Evolutionary conservation across 768 basidiomycete genomes (phyloP).

Genomic region (Leccinum boreale): DNA sequence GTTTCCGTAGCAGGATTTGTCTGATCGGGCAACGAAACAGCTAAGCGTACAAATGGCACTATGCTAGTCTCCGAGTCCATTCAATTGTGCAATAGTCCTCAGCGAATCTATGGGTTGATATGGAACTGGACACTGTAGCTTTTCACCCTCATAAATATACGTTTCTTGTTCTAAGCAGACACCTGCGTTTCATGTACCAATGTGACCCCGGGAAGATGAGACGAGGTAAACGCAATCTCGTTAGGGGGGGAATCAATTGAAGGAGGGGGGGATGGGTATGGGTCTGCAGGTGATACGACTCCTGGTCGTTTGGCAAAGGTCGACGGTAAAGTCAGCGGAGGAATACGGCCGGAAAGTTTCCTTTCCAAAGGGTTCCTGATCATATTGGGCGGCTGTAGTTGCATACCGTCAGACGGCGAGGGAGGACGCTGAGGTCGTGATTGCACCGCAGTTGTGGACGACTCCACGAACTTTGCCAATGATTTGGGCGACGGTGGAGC

Average conservation of each 20-base stretch:
- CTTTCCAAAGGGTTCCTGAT: constrained; percentile 11
- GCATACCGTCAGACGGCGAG: constrained; percentile 1
- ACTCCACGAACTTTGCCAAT: constrained; percentile 3
- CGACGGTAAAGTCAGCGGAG: constrained; percentile 18
- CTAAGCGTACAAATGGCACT: background rate
- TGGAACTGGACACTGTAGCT: background rate
- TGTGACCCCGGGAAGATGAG: constrained; percentile 2
- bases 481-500: constrained; percentile 25
- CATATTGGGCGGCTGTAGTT: constrained; percentile 2
- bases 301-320: constrained; percentile 24
- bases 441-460: constrained; percentile 26
- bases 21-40: background rate
- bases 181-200: constrained; percentile 15
- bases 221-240: constrained; percentile 13
- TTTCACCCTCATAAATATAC: constrained; percentile 24
- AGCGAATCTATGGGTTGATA: background rate
- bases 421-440: constrained; percentile 15
- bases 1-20: background rate
- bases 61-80: background rate
- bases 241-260: constrained; percentile 25
- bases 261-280: constrained; percentile 51
- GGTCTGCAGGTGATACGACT: constrained; percentile 32
- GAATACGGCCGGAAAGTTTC: constrained; percentile 14
- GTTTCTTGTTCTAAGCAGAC: constrained; percentile 16
- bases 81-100: background rate